Evolutionary conservation across 495 filamentous ascomycete genomes (phyloP).

Genomic region (Aspergillus avenaceus): DNA sequence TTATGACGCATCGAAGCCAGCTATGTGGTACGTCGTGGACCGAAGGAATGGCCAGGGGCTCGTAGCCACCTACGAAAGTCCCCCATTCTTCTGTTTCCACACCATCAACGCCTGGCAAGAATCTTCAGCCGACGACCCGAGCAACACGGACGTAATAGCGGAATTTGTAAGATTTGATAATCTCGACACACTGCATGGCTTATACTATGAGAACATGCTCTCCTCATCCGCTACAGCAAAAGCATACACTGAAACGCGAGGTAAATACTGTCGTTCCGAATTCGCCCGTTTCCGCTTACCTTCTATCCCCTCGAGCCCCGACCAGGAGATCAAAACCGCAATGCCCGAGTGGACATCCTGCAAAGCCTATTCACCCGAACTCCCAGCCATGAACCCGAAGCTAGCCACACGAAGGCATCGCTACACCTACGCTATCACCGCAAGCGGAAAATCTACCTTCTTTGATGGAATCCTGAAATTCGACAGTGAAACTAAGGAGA

Average conservation of each 20-base stretch:
- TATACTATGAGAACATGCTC: conserved; percentile 57
- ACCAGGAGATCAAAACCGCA: conserved; percentile 11
- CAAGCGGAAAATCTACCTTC: conserved; percentile 55
- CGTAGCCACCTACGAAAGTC: conserved; percentile 53
- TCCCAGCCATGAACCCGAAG: conserved; percentile 64
- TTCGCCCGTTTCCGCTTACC: conserved; percentile 48
- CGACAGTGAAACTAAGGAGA: conserved; percentile 51
- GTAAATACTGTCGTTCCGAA: conserved; percentile 29
- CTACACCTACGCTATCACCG: conserved; percentile 60
- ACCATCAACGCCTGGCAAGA: conserved; percentile 72
- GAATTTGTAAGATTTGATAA: conserved; percentile 55
- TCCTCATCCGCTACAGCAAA: conserved; percentile 32
- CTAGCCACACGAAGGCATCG: conserved; percentile 52
- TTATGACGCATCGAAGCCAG: conserved; percentile 46
- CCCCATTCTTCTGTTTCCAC: conserved; percentile 72
- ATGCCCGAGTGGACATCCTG: conserved; percentile 30
- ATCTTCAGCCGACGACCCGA: conserved; percentile 25
- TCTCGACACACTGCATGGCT: conserved; percentile 46
- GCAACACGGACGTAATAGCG: conserved; percentile 48
- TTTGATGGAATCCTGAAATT: conserved; percentile 67
- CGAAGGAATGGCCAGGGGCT: conserved; percentile 48
- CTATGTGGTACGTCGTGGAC: conserved; percentile 69
- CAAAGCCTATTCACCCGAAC: conserved; percentile 44
- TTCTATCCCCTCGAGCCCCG: conserved; percentile 20
- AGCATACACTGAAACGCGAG: conserved; percentile 19